phyloP scores from a whole-genome alignment of 1,139 yeast genomes.

The Protomyces pachydermus region DNA sequence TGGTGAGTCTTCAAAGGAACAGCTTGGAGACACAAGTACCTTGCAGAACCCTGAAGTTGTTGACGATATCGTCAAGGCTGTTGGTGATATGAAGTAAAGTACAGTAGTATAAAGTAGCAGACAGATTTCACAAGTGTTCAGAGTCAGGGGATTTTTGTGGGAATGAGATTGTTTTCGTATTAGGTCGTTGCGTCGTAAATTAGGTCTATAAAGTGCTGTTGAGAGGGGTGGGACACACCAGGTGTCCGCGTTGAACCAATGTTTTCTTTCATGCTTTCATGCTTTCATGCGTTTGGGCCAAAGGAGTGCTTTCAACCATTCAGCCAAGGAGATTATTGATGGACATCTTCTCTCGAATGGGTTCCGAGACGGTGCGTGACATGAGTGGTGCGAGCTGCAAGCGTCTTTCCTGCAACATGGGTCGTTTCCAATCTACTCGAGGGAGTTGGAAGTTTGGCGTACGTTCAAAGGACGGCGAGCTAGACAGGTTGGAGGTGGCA shows the following conservation, averaged over 20 bases:
- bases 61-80: slow-evolving; percentile 57
- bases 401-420: neutral
- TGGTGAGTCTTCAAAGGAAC: slow-evolving; percentile 67
- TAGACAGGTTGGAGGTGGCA: neutral
- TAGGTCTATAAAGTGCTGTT: neutral
- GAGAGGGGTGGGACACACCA: neutral
- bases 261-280: neutral
- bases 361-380: neutral
- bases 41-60: slow-evolving; percentile 84
- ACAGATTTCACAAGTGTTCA: too few relatives aligned
- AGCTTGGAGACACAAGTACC: slow-evolving; percentile 88
- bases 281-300: neutral
- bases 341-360: neutral
- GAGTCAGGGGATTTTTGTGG: too few relatives aligned
- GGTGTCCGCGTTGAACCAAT: neutral
- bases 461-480: neutral
- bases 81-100: slow-evolving; percentile 27
- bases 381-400: neutral
- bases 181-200: neutral
- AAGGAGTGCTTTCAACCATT: neutral
- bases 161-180: too few relatives aligned
- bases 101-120: neutral
- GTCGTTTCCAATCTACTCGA: neutral
- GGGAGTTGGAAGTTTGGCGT: neutral
- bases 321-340: neutral